A percentile compares a stretch with the other conserved stretches of the same genome.
Conservation (phyloP, 306 rosid genomes). For the Vicia villosa region DNA sequence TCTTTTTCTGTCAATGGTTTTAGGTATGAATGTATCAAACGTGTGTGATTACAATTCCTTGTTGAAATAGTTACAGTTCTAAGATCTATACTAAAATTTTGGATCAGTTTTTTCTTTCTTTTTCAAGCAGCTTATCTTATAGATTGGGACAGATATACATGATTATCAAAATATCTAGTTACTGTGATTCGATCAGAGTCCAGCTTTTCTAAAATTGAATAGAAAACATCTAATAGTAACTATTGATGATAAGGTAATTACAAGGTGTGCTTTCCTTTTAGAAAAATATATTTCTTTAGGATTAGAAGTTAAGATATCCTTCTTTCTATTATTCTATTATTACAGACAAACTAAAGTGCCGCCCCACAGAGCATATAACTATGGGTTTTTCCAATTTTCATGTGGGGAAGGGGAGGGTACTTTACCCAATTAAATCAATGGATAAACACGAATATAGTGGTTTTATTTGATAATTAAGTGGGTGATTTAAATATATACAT, state of each 20-base stretch:
- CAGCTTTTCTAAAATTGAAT: neutral
- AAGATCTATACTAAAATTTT: neutral
- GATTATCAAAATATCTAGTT: neutral
- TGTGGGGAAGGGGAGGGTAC: conserved; percentile 7
- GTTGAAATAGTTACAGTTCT: neutral
- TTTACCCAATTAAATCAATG: conserved; percentile 13
- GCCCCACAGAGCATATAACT: neutral
- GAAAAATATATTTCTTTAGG: conserved; percentile 20
- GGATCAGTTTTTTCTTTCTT: neutral
- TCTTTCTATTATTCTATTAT: neutral
- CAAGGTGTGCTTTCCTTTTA: neutral
- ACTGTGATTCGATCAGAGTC: conserved; percentile 4
- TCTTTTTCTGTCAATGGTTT: neutral
- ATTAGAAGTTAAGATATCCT: conserved; percentile 6
- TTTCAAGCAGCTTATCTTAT: neutral
- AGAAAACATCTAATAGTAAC: neutral
- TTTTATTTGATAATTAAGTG: neutral
- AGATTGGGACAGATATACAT: neutral
- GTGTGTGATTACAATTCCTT: neutral
- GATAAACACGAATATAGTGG: neutral
- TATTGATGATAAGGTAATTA: neutral
- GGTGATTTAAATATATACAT: neutral
- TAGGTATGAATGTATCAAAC: neutral
- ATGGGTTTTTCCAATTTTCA: neutral
- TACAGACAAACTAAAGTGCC: conserved; percentile 11